phyloP scores from a whole-genome alignment of 768 basidiomycete species.

The Holtermanniella nyarrowii region DNA sequence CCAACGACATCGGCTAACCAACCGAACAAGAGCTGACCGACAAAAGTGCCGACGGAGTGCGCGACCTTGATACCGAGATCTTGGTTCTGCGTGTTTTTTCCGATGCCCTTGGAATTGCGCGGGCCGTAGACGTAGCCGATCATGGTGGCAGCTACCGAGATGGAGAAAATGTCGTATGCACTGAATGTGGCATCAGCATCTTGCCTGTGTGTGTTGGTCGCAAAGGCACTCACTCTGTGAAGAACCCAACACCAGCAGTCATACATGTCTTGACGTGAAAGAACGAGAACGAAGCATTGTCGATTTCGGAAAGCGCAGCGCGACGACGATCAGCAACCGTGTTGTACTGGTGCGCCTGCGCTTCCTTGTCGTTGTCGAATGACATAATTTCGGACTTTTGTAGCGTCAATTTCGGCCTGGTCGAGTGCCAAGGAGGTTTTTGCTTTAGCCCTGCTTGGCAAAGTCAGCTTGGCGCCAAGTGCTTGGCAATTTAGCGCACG shows the following conservation, averaged over 20 bases:
- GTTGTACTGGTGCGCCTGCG: constrained; percentile 8
- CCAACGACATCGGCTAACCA: constrained; percentile 41
- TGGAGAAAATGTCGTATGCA: constrained; percentile 57
- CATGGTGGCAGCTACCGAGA: constrained; percentile 75
- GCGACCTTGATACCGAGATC: constrained; percentile 42
- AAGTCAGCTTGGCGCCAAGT: neutral
- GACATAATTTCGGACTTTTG: constrained; percentile 3
- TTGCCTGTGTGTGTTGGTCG: neutral
- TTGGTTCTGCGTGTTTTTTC: constrained; percentile 52
- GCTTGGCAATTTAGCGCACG: neutral
- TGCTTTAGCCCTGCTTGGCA: neutral
- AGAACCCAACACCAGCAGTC: constrained; percentile 62
- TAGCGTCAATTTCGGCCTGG: neutral
- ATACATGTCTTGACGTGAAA: constrained; percentile 61
- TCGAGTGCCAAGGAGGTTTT: neutral
- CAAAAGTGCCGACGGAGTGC: constrained; percentile 40
- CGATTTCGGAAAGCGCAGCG: constrained; percentile 72
- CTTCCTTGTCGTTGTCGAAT: constrained; percentile 7
- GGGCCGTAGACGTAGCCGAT: constrained; percentile 66
- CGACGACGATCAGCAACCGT: constrained; percentile 53
- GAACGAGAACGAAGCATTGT: constrained; percentile 77
- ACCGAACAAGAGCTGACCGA: constrained; percentile 40
- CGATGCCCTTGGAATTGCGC: constrained; percentile 21
- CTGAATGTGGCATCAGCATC: neutral
- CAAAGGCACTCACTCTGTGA: constrained; percentile 62